phyloP scores from a whole-genome alignment of 1,139 yeast genomes.

The Waltiozyma sp. region DNA sequence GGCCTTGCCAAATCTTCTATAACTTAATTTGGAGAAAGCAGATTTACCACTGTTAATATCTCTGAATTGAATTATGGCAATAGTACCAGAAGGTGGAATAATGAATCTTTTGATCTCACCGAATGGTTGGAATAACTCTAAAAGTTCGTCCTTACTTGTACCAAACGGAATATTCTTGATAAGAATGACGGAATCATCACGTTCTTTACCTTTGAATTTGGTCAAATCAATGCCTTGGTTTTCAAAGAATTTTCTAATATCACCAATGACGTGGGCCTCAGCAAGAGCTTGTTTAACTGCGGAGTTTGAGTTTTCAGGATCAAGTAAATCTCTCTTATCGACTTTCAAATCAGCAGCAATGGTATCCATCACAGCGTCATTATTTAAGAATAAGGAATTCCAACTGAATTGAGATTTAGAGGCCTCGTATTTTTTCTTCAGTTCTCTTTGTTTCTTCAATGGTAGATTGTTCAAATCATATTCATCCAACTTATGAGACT shows the following conservation, averaged over 20 bases:
- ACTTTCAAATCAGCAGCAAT: conserved; percentile 82
- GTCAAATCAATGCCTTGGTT: conserved; percentile 74
- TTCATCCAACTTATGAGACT: conserved; percentile 73
- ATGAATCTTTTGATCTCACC: conserved; percentile 74
- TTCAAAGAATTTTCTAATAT: conserved; percentile 81
- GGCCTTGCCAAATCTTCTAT: conserved; percentile 75
- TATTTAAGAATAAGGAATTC: conserved; percentile 88
- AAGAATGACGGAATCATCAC: conserved; percentile 72
- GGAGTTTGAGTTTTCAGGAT: conserved; percentile 76
- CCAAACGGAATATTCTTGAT: conserved; percentile 88
- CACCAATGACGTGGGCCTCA: conserved; percentile 91
- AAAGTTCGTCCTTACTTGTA: conserved; percentile 67
- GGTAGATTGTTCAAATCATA: conserved; percentile 86
- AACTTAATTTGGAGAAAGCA: conserved; percentile 82
- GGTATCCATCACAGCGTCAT: conserved; percentile 84
- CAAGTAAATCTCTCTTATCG: conserved; percentile 70
- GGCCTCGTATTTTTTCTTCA: conserved; percentile 78
- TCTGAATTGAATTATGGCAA: conserved; percentile 88
- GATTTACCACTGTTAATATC: conserved; percentile 78
- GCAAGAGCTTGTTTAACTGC: conserved; percentile 98
- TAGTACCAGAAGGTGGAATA: conserved; percentile 96
- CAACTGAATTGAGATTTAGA: conserved; percentile 81
- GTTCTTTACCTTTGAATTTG: conserved; percentile 54
- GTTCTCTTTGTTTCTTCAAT: conserved; percentile 77
- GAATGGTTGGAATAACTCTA: conserved; percentile 67